These are phyloP conservation scores for Candida incommunis DNA, from an alignment of 805 yeast genomes.

Conservation along the genomic window DNA sequence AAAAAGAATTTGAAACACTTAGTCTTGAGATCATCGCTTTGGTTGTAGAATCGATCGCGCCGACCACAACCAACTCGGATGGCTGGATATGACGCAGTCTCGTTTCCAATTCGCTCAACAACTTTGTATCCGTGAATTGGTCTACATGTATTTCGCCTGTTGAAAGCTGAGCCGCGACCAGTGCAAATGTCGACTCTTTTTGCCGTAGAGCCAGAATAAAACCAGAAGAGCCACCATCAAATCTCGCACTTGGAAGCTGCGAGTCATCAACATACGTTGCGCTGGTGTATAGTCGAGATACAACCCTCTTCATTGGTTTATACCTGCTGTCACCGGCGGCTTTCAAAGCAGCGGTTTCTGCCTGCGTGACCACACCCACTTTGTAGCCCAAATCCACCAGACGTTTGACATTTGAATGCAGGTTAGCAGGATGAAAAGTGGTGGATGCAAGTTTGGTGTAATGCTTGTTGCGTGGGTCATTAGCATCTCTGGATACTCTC, in stretches of 20 bases:
- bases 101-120: constrained; percentile 56
- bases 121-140: constrained; percentile 42
- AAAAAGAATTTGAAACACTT: neutral
- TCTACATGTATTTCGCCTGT: constrained; percentile 73
- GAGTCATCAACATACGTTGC: constrained; percentile 72
- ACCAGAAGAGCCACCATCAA: constrained; percentile 13
- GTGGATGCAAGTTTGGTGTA: constrained; percentile 64
- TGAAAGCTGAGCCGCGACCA: constrained; percentile 54
- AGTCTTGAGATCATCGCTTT: constrained; percentile 4
- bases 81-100: constrained; percentile 65
- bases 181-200: constrained; percentile 17
- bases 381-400: constrained; percentile 58
- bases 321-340: constrained; percentile 35
- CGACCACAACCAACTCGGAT: constrained; percentile 47
- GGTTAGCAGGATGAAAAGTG: constrained; percentile 65
- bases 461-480: constrained; percentile 33
- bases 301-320: constrained; percentile 48
- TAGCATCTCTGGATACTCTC: constrained; percentile 36
- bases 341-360: constrained; percentile 68
- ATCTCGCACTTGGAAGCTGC: too few relatives aligned
- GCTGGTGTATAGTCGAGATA: constrained; percentile 61
- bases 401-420: constrained; percentile 64
- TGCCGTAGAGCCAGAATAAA: constrained; percentile 14
- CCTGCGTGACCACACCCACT: constrained; percentile 78
- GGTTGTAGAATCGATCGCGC: constrained; percentile 21